A percentile compares a stretch with the other conserved stretches of the same genome.
These are phyloP conservation scores for Fusarium longipes DNA, from an alignment of 2,329 filamentous ascomycete genomes.

Conservation along the genomic window DNA sequence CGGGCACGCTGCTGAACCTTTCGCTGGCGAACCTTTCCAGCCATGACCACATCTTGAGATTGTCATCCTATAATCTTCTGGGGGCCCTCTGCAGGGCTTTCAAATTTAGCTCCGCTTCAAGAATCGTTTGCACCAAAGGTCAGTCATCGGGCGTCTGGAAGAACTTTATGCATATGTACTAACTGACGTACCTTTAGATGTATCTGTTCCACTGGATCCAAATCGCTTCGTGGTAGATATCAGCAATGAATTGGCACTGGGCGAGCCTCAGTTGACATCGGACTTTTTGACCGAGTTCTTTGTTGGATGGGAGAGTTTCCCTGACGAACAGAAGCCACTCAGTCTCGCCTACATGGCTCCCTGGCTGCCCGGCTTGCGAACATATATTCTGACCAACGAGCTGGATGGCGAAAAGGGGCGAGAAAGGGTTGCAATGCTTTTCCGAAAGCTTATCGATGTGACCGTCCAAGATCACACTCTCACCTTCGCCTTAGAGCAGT, in stretches of 20 bases:
- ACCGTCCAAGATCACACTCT: slow-evolving; percentile 70
- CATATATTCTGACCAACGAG: slow-evolving; percentile 68
- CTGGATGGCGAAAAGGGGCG: slow-evolving; percentile 72
- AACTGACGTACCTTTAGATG: slow-evolving; percentile 56
- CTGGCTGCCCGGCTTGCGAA: slow-evolving; percentile 72
- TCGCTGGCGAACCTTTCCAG: slow-evolving; percentile 75
- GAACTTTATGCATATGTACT: background rate
- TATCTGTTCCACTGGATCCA: slow-evolving; percentile 71
- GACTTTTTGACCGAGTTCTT: slow-evolving; percentile 81
- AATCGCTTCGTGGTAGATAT: slow-evolving; percentile 73
- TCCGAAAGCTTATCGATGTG: slow-evolving; percentile 74
- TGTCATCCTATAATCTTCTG: slow-evolving; percentile 75
- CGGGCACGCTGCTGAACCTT: slow-evolving; percentile 75
- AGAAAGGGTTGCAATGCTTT: slow-evolving; percentile 72
- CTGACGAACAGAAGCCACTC: slow-evolving; percentile 73
- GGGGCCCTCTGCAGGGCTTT: slow-evolving; percentile 75
- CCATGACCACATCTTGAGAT: slow-evolving; percentile 67
- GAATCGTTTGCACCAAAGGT: slow-evolving; percentile 72
- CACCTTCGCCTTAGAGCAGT: slow-evolving; percentile 70
- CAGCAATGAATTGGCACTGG: slow-evolving; percentile 70
- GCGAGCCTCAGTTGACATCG: slow-evolving; percentile 74
- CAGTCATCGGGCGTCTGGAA: slow-evolving; percentile 27
- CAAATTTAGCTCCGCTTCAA: slow-evolving; percentile 71
- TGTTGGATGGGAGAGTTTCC: slow-evolving; percentile 76
- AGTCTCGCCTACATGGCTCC: slow-evolving; percentile 77